These are phyloP conservation scores for Russula griseocarnosa DNA, from an alignment of 768 basidiomycete genomes.

Conservation along the genomic window DNA sequence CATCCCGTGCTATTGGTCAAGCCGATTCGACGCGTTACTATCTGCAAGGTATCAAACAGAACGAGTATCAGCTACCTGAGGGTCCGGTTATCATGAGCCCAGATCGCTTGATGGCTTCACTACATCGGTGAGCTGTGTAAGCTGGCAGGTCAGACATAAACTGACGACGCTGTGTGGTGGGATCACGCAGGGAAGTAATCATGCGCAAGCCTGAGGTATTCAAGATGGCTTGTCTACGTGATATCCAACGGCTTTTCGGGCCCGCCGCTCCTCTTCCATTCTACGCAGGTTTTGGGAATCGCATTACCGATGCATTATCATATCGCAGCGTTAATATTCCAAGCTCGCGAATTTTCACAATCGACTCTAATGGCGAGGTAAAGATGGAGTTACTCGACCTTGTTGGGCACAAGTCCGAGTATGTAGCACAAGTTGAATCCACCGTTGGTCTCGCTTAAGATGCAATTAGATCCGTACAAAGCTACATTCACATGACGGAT, in stretches of 20 bases:
- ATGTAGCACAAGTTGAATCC: conserved; percentile 33
- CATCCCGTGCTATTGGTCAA: conserved; percentile 95
- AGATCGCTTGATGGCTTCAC: conserved; percentile 86
- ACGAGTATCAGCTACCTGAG: conserved; percentile 93
- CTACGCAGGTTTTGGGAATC: conserved; percentile 96
- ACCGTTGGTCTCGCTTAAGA: background rate
- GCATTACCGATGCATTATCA: conserved; percentile 97
- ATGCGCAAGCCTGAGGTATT: conserved; percentile 99
- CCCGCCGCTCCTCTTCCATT: conserved; percentile 70
- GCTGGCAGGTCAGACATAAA: conserved; percentile 29
- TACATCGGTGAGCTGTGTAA: conserved; percentile 67
- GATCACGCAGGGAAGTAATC: conserved; percentile 76
- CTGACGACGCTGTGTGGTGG: background rate
- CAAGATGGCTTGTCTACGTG: conserved; percentile 98
- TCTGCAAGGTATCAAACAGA: conserved; percentile 90
- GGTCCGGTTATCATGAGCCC: conserved; percentile 99
- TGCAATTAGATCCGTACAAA: conserved; percentile 33
- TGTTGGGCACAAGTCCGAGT: conserved; percentile 96
- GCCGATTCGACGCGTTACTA: conserved; percentile 96
- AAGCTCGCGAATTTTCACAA: conserved; percentile 93
- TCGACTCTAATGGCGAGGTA: conserved; percentile 90
- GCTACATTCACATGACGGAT: conserved; percentile 98
- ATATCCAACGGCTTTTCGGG: conserved; percentile 89
- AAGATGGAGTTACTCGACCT: conserved; percentile 96
- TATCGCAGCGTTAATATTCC: conserved; percentile 95